A percentile compares a stretch with the other conserved stretches of the same genome.
phyloP scores from a whole-genome alignment of 2,329 filamentous ascomycete genomes.

The Penicillium fuscoglaucum region DNA sequence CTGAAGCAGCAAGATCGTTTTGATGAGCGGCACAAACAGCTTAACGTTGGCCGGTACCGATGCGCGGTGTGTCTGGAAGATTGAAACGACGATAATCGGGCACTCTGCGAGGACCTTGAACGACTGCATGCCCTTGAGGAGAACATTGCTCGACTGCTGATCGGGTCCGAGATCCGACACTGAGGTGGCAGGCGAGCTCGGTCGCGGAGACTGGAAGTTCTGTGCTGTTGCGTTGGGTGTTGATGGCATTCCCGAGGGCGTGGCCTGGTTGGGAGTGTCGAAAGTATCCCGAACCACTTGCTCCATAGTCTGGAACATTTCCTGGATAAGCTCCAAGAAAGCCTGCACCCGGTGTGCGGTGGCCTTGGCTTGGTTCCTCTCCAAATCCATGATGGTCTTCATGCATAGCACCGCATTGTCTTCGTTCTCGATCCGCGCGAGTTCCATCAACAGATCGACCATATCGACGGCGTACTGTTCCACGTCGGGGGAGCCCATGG shows the following conservation, averaged over 20 bases:
- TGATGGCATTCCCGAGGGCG: slow-evolving; percentile 52
- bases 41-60: slow-evolving; percentile 83
- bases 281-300: slow-evolving; percentile 93
- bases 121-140: slow-evolving; percentile 94
- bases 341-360: slow-evolving; percentile 79
- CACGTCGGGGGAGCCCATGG: slow-evolving; percentile 71
- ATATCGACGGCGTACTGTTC: slow-evolving; percentile 86
- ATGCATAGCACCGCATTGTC: slow-evolving; percentile 98
- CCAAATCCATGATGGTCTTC: slow-evolving; percentile 96
- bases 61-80: slow-evolving; percentile 87
- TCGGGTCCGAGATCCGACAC: slow-evolving; percentile 78
- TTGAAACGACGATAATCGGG: slow-evolving; percentile 96
- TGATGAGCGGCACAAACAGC: slow-evolving; percentile 90
- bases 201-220: slow-evolving; percentile 82
- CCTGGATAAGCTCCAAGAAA: slow-evolving; percentile 88
- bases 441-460: slow-evolving; percentile 82
- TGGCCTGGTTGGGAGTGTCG: slow-evolving; percentile 67
- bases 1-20: slow-evolving; percentile 81
- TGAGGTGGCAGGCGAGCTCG: slow-evolving; percentile 83
- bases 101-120: slow-evolving; percentile 98
- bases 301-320: slow-evolving; percentile 94
- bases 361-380: slow-evolving; percentile 85
- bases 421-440: slow-evolving; percentile 92
- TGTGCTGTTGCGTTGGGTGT: slow-evolving; percentile 55
- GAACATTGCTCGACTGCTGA: slow-evolving; percentile 74